Evolutionary conservation across 2,329 filamentous ascomycete species (phyloP).

Genomic region (Trichophaea hybrida): DNA sequence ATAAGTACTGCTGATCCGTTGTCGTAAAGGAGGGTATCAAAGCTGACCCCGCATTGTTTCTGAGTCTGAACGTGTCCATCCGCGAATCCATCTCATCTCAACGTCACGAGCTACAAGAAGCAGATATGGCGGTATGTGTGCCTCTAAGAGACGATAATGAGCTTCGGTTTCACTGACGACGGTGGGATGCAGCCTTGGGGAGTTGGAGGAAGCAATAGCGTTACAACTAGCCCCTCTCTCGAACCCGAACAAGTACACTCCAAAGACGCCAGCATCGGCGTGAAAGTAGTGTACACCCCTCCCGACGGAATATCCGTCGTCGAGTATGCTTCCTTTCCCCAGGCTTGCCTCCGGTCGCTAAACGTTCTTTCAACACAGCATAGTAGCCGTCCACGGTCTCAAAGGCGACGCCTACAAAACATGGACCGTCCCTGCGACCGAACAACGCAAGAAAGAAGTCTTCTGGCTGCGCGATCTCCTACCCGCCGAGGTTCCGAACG

Average conservation of each 20-base stretch:
- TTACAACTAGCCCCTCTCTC: too few relatives aligned
- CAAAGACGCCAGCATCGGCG: constrained; percentile 4
- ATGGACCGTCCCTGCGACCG: constrained; percentile 22
- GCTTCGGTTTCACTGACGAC: too few relatives aligned
- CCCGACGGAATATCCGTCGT: constrained; percentile 15
- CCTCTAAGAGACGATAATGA: too few relatives aligned
- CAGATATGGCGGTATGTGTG: too few relatives aligned
- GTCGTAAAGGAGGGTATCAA: too few relatives aligned
- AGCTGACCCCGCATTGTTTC: too few relatives aligned
- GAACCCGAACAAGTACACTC: constrained; percentile 1
- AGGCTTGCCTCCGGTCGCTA: not conserved
- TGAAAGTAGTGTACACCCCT: constrained; percentile 4
- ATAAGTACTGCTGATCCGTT: too few relatives aligned
- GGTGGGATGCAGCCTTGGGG: too few relatives aligned
- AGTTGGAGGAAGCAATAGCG: too few relatives aligned
- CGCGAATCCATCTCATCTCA: too few relatives aligned
- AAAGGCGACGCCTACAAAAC: constrained; percentile 26
- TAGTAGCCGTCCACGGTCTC: constrained; percentile 27
- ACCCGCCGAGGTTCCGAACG: constrained; percentile 26
- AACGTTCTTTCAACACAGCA: constrained; percentile 16
- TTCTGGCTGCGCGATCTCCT: constrained; percentile 28
- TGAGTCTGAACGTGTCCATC: too few relatives aligned
- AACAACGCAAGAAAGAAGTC: constrained; percentile 18
- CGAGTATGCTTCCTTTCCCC: constrained; percentile 16
- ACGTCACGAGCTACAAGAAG: too few relatives aligned